Percentiles rank a stretch among this genome's conserved stretches.
Evolutionary conservation across 2,329 filamentous ascomycete genomes (phyloP).

Genomic region (Epichloe hybrida): DNA sequence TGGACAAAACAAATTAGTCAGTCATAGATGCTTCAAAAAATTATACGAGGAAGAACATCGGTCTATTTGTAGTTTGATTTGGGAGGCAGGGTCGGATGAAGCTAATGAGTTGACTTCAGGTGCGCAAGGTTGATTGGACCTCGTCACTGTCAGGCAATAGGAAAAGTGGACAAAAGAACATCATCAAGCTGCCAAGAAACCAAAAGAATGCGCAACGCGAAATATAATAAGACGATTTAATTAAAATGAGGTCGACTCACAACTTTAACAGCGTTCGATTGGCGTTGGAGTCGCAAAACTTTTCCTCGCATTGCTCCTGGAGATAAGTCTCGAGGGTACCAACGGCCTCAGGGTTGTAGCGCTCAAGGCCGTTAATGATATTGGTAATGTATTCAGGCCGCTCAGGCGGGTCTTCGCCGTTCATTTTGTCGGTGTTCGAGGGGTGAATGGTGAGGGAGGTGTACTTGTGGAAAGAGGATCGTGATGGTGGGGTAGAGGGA

Average conservation of each 20-base stretch:
- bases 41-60: not conserved
- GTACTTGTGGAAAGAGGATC: conserved; percentile 17
- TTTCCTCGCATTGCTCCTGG: conserved; percentile 83
- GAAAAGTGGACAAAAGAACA: conserved; percentile 81
- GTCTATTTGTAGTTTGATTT: not conserved
- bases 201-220: conserved; percentile 1
- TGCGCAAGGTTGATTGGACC: conserved; percentile 23
- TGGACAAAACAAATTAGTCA: not conserved
- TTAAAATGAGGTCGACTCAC: conserved; percentile 47
- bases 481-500: conserved; percentile 28
- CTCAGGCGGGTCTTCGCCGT: conserved; percentile 77
- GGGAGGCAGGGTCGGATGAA: conserved; percentile 50
- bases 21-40: not conserved
- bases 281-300: conserved; percentile 90
- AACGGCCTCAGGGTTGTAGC: conserved; percentile 97
- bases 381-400: conserved; percentile 81
- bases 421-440: conserved; percentile 33
- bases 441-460: conserved; percentile 12
- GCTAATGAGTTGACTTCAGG: conserved; percentile 34
- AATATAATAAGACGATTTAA: not conserved
- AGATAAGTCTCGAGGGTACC: conserved; percentile 90
- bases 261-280: conserved; percentile 93
- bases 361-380: conserved; percentile 93
- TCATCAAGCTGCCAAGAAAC: conserved; percentile 35
- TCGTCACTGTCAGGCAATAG: conserved; percentile 79